A percentile compares a stretch with the other conserved stretches of the same genome.
Conservation (phyloP, 805 yeast genomes). For the Ogataea sp. region DNA sequence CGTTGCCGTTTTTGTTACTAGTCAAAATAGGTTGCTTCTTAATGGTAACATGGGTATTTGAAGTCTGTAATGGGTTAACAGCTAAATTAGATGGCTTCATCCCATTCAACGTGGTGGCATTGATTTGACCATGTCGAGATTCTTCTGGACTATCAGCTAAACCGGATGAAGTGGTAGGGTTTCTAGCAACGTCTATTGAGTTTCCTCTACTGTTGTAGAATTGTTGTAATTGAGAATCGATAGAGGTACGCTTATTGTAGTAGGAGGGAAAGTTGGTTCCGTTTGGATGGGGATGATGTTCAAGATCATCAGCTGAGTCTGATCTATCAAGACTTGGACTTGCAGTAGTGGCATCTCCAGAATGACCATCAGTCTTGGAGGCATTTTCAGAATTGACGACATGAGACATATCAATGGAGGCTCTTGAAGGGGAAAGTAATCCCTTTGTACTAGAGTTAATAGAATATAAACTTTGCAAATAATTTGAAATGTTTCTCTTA, state of each 20-base stretch:
- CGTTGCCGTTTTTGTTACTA: background rate
- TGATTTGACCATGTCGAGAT: slow-evolving; percentile 6
- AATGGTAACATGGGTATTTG: slow-evolving; percentile 58
- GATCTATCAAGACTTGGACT: background rate
- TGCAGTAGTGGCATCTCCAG: background rate
- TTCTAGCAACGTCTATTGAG: background rate
- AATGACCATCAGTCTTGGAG: too few species aligned
- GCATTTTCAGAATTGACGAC: too few species aligned
- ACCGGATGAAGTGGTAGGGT: background rate
- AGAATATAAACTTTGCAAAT: slow-evolving; percentile 53
- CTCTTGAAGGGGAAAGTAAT: background rate
- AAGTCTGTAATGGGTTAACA: slow-evolving; percentile 59
- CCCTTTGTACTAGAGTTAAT: background rate
- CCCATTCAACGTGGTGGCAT: slow-evolving; percentile 19
- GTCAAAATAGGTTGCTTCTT: slow-evolving; percentile 42
- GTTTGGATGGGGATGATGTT: too few species aligned
- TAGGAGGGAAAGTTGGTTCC: slow-evolving; percentile 7
- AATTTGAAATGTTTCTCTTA: slow-evolving; percentile 60
- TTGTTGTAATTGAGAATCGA: slow-evolving; percentile 5
- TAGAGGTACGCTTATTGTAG: slow-evolving; percentile 9
- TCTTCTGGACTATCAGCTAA: background rate
- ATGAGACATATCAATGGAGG: background rate
- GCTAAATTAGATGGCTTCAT: slow-evolving; percentile 60
- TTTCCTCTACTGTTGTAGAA: background rate
- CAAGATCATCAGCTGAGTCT: too few species aligned